Evolutionary conservation across 106 monocot genomes (phyloP), one percentile per base, ranked within the genome.

Genomic region (Platanthera zijinensis): DNA sequence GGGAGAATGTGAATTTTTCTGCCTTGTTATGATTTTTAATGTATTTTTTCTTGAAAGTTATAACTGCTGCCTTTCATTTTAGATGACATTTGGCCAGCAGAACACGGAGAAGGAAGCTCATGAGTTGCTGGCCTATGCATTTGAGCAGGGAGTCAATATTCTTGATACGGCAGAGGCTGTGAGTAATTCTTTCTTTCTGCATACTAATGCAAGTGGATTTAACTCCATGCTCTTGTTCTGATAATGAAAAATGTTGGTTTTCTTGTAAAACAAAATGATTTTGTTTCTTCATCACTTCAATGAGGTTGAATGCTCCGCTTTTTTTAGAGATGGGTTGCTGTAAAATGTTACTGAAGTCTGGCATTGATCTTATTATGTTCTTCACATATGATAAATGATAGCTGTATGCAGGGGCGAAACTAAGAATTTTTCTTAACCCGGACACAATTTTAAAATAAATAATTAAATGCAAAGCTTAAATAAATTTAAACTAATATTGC

Each of bases 71-170:
- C 12, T n/a, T 64, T 67, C 66, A 72, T 62, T 63, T 57, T 75
- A 96, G 96, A 96, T 96, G 96, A 93, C 93, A 48, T 96, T 91
- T 83, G 93, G 96, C 18, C 82, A 96, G 81, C 93, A 96, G 82
- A 96, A 93, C 78, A 91, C 93, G 17, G 96, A 96, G 89, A 86
- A 87, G 82, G 96, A 96, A 79, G 82, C 93, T 1, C 96, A 96
- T 51, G 91, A 96, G n/a, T 79, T 87, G 57, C 85, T 96, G 32
- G 83, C 71, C 50, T 91, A 90, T 71, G 82, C 96, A 0, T 93
- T 96, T 21, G 93, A 91, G 3, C 77, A 81, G 18, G 96, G 96
- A 5, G 84, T 96, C 68, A 96, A 96, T 62, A 73, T 67, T 7
- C 15, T 96, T 8, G 93, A 96, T 70, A 91, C 96, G 3, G 85